Base-by-base conservation (phyloP, 2,329 filamentous ascomycete genomes). In the Penicillium frequentans region DNA sequence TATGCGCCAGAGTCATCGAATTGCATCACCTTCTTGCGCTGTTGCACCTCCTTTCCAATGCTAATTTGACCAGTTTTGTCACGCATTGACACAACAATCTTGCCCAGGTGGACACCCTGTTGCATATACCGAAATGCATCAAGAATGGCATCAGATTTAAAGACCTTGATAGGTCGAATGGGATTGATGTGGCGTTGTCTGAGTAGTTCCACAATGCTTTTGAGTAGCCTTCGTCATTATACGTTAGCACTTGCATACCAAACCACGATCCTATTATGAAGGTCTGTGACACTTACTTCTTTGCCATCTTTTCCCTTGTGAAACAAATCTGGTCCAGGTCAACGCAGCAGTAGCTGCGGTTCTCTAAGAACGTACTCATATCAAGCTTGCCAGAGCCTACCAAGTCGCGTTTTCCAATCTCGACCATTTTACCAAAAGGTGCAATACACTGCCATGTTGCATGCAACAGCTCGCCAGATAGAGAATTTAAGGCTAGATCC, bases 71-170 rank as follows among this genome's bases (percentile, higher is more conserved):
- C 37, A 21, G 11, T 21, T 9, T 33, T 14, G 21, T 27, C 24
- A 14, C 45, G 49, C 24, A 58, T 49, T 2, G 52, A 44, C 2
- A 64, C 24, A 1, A 80, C 72, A 23, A 80, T 70, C 55, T 80
- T 80, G 3, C 78, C 79, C 19, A 76, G 76, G 55, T 80, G 77
- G 1, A 65, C 62, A 1, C 75, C 77, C 1, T 64, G 66, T 54
- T 79, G 75, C 69, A 82, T 73, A 23, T 60, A 65, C 0, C 74
- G 63, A 57, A 81, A 78, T 0, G 76, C 76, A 6, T 73, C 66
- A 14, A 69, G 57, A 1, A 77, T 56, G 1, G 74, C 1, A 49
- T 43, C 23, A 0, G 42, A 72, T 70, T 3, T 58, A 53, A n/a
- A 68, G 1, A 50, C 48, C 3, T 49, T 55, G 6, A 58, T 47